Conservation (phyloP, 2,329 filamentous ascomycete species). For the Falciphora oryzae region DNA sequence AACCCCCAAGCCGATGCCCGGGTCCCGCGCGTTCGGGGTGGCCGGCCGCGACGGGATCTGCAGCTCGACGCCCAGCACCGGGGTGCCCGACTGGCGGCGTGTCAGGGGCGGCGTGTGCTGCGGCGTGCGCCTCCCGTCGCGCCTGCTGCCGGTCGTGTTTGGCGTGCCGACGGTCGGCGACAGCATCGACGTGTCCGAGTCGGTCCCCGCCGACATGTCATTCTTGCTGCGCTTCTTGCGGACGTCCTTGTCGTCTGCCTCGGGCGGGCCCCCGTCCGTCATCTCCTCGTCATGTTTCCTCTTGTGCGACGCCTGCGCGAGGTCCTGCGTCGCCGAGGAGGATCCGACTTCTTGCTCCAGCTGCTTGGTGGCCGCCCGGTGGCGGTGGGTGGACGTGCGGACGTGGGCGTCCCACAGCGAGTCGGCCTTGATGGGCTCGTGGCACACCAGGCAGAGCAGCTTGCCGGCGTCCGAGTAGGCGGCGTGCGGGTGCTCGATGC, state of each 20-base stretch:
- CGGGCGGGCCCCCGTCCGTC: constrained; percentile 9
- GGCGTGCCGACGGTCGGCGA: constrained; percentile 7
- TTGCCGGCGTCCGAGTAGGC: constrained; percentile 63
- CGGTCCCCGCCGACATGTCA: constrained; percentile 19
- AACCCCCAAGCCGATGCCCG: constrained; percentile 33
- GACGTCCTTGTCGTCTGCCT: constrained; percentile 25
- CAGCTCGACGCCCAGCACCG: constrained; percentile 51
- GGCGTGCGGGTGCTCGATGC: constrained; percentile 64
- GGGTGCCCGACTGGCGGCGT: constrained; percentile 46
- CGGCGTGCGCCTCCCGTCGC: constrained; percentile 10
- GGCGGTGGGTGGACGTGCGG: constrained; percentile 41
- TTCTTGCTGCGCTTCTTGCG: constrained; percentile 42
- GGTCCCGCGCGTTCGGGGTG: constrained; percentile 43
- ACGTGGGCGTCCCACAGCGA: constrained; percentile 61
- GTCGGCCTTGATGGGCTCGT: constrained; percentile 58
- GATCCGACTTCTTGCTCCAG: constrained; percentile 16
- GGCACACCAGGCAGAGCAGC: constrained; percentile 62
- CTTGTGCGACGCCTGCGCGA: constrained; percentile 19
- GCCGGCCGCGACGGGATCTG: constrained; percentile 59
- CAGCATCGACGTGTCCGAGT: constrained; percentile 6
- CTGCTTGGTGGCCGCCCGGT: constrained; percentile 17
- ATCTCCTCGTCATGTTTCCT: constrained; percentile 23
- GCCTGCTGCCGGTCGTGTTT: background rate
- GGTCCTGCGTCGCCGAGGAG: constrained; percentile 12
- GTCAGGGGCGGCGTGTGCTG: constrained; percentile 33